Percentiles rank a stretch among this genome's conserved stretches.
phyloP scores from a whole-genome alignment of 2,329 filamentous ascomycete genomes.

The Reticulascus tulasneorum region DNA sequence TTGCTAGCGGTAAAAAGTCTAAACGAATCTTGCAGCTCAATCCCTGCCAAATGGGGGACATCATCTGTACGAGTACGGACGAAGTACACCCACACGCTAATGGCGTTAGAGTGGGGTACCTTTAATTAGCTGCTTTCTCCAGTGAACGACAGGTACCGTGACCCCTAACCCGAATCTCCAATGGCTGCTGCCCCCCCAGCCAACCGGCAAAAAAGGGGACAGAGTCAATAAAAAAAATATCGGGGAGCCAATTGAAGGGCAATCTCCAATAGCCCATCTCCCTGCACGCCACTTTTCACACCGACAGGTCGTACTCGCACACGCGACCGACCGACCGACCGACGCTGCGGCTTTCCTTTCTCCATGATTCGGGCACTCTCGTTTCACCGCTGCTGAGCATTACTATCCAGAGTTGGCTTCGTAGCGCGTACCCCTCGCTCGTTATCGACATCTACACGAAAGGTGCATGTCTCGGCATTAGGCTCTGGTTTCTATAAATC shows the following conservation, averaged over 20 bases:
- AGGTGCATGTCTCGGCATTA: slow-evolving; percentile 12
- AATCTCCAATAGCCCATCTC: neutral
- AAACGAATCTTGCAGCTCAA: slow-evolving; percentile 1
- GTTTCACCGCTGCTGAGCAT: no score
- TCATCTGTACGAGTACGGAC: neutral
- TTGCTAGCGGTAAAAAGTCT: no score
- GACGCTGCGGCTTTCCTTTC: no score
- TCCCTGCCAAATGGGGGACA: neutral
- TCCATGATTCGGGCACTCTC: no score
- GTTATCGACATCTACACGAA: slow-evolving; percentile 13
- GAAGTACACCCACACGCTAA: neutral
- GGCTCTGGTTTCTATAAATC: slow-evolving; percentile 5
- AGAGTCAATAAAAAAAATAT: slow-evolving; percentile 2
- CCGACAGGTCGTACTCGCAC: neutral
- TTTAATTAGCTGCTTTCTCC: neutral
- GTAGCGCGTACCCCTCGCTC: no score
- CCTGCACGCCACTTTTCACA: neutral
- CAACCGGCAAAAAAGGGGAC: neutral
- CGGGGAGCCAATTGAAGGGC: neutral
- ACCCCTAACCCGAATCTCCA: no score
- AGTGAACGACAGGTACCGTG: no score
- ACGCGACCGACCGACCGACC: neutral
- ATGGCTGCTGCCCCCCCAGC: no score
- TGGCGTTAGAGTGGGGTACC: neutral
- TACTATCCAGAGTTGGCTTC: no score